Base-by-base conservation (phyloP, 2,329 filamentous ascomycete species). In the Talaromyces sp. region DNA sequence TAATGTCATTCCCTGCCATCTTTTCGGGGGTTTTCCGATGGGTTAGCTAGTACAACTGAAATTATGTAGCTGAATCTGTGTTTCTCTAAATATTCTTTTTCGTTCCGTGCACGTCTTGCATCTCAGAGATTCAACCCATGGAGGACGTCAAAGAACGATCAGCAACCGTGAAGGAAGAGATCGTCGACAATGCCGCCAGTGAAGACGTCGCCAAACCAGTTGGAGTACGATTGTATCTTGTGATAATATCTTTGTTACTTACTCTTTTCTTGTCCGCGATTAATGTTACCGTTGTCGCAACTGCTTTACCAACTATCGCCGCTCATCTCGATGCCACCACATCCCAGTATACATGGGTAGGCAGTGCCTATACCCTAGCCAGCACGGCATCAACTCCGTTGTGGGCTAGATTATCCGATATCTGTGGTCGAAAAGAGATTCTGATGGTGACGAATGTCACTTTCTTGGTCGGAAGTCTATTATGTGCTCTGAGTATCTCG, bases 351-450 rank as follows among this genome's bases (percentile, higher is more conserved):
- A 81, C 79, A 5, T 86, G 84, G 84, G 81, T 86, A 40, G 83
- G 83, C 19, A 80, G 78, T 27, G 80, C 83, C 10, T 85, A 84
- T 67, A 71, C 84, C 2, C 78, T 85, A 22, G 80, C 79, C 47
- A 80, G 79, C 68, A 76, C 81, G 2, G 81, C 82, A 0, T 76
- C 65, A 1, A 67, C 61, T 1, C 71, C 72, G 11, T 61, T 73
- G 17, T 69, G 68, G 67, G 68, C 65, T 17, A 64, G 38, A 43
- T 73, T 87, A 45, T 82, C 81, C 1, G 85, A 88, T 68, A 86
- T 87, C 38, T 88, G 82, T 81, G 85, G 85, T 2, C 80, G 85
- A 11, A 86, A 86, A 70, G 81, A 81, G 0, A 79, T 86, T 36
- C 67, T 87, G 4, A 72, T 87, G 1, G 70, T 79, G 0, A 81